Conservation (phyloP, 805 yeast species). For the Myxozyma mucilagina region DNA sequence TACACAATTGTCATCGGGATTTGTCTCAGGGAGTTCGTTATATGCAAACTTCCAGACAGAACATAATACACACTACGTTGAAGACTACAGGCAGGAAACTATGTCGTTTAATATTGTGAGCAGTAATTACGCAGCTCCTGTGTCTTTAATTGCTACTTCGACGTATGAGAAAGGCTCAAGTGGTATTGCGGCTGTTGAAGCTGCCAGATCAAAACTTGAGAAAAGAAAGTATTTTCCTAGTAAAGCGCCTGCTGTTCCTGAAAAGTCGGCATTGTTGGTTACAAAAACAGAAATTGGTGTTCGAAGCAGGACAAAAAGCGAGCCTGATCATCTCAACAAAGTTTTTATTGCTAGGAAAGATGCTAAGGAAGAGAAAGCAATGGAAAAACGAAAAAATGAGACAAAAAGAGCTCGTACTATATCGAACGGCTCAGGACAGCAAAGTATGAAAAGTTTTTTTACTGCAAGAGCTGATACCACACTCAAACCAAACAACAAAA, state of each 20-base stretch:
- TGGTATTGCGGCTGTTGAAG: not conserved
- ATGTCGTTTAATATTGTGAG: constrained; percentile 11
- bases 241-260: not conserved
- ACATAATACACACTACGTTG: not conserved
- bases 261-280: not conserved
- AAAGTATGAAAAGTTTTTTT: too few species aligned
- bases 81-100: not conserved
- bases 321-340: not conserved
- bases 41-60: not conserved
- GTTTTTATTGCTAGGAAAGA: too few species aligned
- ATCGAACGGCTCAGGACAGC: too few species aligned
- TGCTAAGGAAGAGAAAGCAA: not conserved
- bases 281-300: too few species aligned
- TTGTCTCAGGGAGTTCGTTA: constrained; percentile 8
- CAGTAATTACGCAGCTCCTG: not conserved
- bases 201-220: not conserved
- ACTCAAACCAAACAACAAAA: not conserved
- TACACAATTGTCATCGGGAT: constrained; percentile 3
- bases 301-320: not conserved
- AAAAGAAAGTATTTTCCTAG: constrained; percentile 4
- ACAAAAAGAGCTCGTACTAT: not conserved
- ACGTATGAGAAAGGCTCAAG: not conserved
- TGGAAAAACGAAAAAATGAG: not conserved
- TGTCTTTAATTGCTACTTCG: not conserved
- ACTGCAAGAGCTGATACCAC: too few species aligned